These are phyloP conservation scores for Starmera caribaea DNA, from an alignment of 805 yeast genomes.

Conservation along the genomic window DNA sequence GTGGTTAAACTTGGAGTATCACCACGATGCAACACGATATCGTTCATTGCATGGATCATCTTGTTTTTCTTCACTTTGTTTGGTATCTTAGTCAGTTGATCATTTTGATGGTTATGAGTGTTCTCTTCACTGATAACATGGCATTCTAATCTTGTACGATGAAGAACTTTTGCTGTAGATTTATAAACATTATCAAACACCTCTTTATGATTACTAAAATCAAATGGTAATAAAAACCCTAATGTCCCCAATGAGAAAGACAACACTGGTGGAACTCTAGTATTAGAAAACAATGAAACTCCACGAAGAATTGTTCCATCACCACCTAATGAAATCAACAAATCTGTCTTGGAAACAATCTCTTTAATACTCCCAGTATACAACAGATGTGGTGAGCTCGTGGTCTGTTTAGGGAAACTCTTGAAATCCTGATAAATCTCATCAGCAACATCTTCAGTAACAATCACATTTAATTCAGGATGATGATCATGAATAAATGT, in stretches of 20 bases:
- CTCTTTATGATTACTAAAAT: slow-evolving; percentile 47
- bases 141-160: slow-evolving; percentile 73
- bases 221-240: slow-evolving; percentile 85
- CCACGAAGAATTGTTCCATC: slow-evolving; percentile 90
- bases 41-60: slow-evolving; percentile 82
- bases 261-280: slow-evolving; percentile 76
- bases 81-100: no score
- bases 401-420: slow-evolving; percentile 12
- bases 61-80: neutral
- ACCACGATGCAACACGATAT: slow-evolving; percentile 81
- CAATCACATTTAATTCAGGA: slow-evolving; percentile 70
- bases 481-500: slow-evolving; percentile 48
- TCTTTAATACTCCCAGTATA: slow-evolving; percentile 52
- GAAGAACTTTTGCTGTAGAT: slow-evolving; percentile 62
- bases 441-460: slow-evolving; percentile 62
- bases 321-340: slow-evolving; percentile 87
- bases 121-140: slow-evolving; percentile 37
- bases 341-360: slow-evolving; percentile 59
- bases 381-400: slow-evolving; percentile 29
- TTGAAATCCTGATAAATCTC: slow-evolving; percentile 38
- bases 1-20: slow-evolving; percentile 77
- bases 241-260: slow-evolving; percentile 86
- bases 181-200: slow-evolving; percentile 61
- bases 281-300: slow-evolving; percentile 64
- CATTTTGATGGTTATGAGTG: slow-evolving; percentile 4